phyloP scores from a whole-genome alignment of 2,329 filamentous ascomycete genomes.

The Aspergillus ruber region DNA sequence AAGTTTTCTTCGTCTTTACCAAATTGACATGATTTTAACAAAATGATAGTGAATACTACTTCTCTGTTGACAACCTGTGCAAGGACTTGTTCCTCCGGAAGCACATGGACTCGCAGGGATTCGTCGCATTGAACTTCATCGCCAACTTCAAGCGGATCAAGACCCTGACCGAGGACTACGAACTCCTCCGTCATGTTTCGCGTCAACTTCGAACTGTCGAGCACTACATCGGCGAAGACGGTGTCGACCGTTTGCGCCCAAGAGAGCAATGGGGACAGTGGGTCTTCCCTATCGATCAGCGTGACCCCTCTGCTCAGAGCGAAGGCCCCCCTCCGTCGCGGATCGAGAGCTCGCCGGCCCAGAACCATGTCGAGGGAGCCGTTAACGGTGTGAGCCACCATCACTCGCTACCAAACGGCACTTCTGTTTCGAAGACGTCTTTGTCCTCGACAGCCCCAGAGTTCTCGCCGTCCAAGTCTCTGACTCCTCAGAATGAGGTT shows the following conservation, averaged over 20 bases:
- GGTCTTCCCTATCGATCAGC: conserved; percentile 64
- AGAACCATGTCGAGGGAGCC: conserved; percentile 22
- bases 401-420: conserved; percentile 36
- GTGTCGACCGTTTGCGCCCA: conserved; percentile 69
- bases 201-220: conserved; percentile 68
- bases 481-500: conserved; percentile 25
- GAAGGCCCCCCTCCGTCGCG: conserved; percentile 52
- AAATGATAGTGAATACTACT: conserved; percentile 77
- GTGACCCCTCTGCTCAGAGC: conserved; percentile 67
- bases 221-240: conserved; percentile 67
- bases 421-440: conserved; percentile 41
- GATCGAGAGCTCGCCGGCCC: conserved; percentile 35
- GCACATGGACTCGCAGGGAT: conserved; percentile 94
- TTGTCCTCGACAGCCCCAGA: conserved; percentile 60
- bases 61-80: conserved; percentile 90
- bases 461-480: conserved; percentile 46
- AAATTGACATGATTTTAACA: conserved; percentile 21
- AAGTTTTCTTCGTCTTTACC: conserved; percentile 24
- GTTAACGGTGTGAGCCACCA: conserved; percentile 24
- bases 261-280: conserved; percentile 73
- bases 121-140: conserved; percentile 73
- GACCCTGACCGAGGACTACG: conserved; percentile 63
- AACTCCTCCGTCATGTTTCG: conserved; percentile 68
- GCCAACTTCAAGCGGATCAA: conserved; percentile 81
- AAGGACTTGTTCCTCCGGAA: conserved; percentile 84